Evolutionary conservation across 225 moss, liverwort and hornwort genomes (phyloP).

Genomic region (Antitrichia curtipendula): DNA sequence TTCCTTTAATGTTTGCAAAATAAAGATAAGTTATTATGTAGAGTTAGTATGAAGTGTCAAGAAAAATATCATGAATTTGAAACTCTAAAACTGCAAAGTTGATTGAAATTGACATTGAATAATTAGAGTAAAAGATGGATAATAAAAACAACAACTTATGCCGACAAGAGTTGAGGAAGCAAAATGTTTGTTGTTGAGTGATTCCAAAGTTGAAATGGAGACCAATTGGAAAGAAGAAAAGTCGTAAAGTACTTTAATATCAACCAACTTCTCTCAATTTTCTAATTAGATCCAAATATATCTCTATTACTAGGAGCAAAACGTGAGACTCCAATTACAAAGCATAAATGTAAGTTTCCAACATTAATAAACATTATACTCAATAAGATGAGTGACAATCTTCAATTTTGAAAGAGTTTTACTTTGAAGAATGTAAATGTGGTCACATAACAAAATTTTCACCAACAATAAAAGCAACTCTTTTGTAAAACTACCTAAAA

Average conservation of each 20-base stretch:
- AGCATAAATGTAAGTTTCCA: neutral
- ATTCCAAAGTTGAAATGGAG: neutral
- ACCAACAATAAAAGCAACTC: neutral
- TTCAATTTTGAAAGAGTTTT: neutral
- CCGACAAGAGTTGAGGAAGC: neutral
- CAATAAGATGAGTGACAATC: neutral
- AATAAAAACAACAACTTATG: neutral
- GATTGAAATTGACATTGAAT: neutral
- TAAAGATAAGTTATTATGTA: neutral
- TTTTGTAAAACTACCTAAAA: neutral
- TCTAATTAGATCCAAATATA: no score
- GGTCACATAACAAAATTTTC: neutral
- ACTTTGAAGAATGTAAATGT: neutral
- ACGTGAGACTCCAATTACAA: neutral
- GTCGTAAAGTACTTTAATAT: neutral
- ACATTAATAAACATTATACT: neutral
- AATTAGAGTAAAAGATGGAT: neutral
- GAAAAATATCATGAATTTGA: neutral
- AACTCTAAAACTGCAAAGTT: neutral
- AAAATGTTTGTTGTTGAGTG: neutral
- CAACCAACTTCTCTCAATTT: accelerated
- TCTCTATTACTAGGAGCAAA: no score
- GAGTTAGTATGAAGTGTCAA: neutral
- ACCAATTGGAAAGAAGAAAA: neutral
- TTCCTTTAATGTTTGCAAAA: neutral